These are phyloP conservation scores for Penicillium diatomitis DNA, from an alignment of 495 filamentous ascomycete genomes.

Conservation along the genomic window DNA sequence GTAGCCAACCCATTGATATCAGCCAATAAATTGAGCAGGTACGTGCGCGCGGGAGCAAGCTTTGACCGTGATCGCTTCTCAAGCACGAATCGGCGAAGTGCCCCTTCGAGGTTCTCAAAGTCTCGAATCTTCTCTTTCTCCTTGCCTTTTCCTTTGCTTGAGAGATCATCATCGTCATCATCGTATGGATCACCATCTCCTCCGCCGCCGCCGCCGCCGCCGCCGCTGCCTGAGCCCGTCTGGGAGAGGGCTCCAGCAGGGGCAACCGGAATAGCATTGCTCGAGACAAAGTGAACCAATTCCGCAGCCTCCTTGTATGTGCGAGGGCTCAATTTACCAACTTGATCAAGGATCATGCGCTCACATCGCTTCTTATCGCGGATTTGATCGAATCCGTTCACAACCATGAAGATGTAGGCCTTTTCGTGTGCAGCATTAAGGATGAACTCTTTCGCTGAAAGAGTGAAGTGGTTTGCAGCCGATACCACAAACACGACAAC, in stretches of 20 bases:
- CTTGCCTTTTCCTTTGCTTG: constrained; percentile 77
- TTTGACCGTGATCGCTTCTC: constrained; percentile 94
- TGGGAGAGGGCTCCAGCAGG: constrained; percentile 40
- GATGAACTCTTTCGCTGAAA: constrained; percentile 94
- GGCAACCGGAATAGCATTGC: constrained; percentile 76
- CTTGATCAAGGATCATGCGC: constrained; percentile 86
- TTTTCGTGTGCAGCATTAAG: constrained; percentile 92
- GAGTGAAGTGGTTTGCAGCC: constrained; percentile 93
- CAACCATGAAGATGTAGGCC: constrained; percentile 97
- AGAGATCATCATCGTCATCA: constrained; percentile 48
- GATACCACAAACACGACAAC: constrained; percentile 98
- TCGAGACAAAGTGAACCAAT: constrained; percentile 95
- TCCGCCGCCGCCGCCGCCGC: constrained; percentile 52
- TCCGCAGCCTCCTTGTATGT: constrained; percentile 90
- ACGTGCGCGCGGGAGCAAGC: constrained; percentile 90
- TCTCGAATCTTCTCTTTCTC: constrained; percentile 79
- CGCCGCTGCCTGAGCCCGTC: constrained; percentile 45
- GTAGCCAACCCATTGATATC: constrained; percentile 74
- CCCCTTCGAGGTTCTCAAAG: constrained; percentile 80
- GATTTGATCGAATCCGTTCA: constrained; percentile 94
- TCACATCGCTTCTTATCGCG: constrained; percentile 78
- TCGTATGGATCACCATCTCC: constrained; percentile 43
- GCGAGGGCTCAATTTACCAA: constrained; percentile 71
- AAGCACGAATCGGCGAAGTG: constrained; percentile 85
- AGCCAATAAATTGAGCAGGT: constrained; percentile 84